Percentiles rank a stretch among this genome's conserved stretches.
phyloP scores from a whole-genome alignment of 108 stramenopile genomes.

The Fragilariopsis cylindrus region DNA sequence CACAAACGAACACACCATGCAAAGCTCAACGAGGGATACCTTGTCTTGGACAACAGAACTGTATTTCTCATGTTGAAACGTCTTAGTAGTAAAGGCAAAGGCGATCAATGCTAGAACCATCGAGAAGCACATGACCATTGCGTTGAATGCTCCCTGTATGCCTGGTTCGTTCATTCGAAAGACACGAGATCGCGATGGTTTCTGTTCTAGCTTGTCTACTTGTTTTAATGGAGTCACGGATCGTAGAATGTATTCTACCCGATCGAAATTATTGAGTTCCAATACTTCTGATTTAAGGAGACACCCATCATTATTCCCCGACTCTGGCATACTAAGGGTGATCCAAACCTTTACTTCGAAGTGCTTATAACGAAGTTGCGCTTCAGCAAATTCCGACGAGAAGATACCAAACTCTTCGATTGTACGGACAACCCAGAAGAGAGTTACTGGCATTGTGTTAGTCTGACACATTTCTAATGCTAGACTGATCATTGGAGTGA shows the following conservation, averaged over 20 bases:
- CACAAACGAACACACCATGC: too few relatives aligned
- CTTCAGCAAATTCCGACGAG: not conserved
- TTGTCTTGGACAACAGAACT: too few relatives aligned
- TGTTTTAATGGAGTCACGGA: too few relatives aligned
- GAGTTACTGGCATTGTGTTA: not conserved
- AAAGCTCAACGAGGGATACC: too few relatives aligned
- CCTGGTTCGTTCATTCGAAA: not conserved
- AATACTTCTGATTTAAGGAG: not conserved
- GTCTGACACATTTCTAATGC: slow-evolving; percentile 1
- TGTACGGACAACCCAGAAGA: slow-evolving; percentile 1
- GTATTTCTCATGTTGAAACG: too few relatives aligned
- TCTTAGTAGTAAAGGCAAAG: too few relatives aligned
- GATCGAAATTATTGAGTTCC: not conserved
- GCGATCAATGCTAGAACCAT: too few relatives aligned
- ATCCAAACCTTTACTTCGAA: slow-evolving; percentile 8
- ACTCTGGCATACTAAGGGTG: slow-evolving; percentile 2
- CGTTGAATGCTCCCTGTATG: not conserved
- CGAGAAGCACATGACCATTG: too few relatives aligned
- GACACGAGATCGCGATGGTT: not conserved
- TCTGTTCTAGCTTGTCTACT: too few relatives aligned
- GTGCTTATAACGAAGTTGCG: not conserved
- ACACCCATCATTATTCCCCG: not conserved
- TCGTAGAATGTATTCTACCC: not conserved
- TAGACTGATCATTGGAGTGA: not conserved
- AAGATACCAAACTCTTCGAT: slow-evolving; percentile 6